A percentile compares a stretch with the other conserved stretches of the same genome.
Conservation (phyloP, 495 filamentous ascomycete species). For the Daldinia caldariorum region DNA sequence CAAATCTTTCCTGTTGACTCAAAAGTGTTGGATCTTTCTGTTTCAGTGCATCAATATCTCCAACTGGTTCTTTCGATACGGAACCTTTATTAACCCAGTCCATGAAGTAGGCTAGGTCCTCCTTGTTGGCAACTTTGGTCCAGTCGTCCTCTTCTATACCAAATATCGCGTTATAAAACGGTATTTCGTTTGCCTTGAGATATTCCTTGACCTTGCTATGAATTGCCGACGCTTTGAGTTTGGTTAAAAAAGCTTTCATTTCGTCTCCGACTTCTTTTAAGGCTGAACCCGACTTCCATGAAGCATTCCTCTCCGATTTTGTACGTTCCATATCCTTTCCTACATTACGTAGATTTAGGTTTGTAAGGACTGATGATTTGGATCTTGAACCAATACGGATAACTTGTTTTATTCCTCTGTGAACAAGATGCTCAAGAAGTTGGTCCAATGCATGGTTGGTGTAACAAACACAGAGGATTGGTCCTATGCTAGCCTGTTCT, state of each 20-base stretch:
- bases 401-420: slow-evolving; percentile 65
- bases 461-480: slow-evolving; percentile 71
- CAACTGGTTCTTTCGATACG: background rate
- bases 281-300: slow-evolving; percentile 1
- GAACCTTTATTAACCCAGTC: slow-evolving; percentile 25
- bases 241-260: background rate
- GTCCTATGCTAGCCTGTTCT: slow-evolving; percentile 60
- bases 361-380: slow-evolving; percentile 55
- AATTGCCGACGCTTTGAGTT: background rate
- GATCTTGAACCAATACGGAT: slow-evolving; percentile 74
- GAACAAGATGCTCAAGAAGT: slow-evolving; percentile 70
- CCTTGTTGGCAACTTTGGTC: slow-evolving; percentile 10
- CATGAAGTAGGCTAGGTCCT: slow-evolving; percentile 15
- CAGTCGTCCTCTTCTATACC: slow-evolving; percentile 26
- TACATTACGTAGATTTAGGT: slow-evolving; percentile 57
- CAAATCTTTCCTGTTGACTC: slow-evolving; percentile 11
- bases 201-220: slow-evolving; percentile 17
- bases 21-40: background rate
- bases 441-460: slow-evolving; percentile 82
- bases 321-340: slow-evolving; percentile 35
- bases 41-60: slow-evolving; percentile 4
- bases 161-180: slow-evolving; percentile 47
- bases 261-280: slow-evolving; percentile 4
- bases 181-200: slow-evolving; percentile 4
- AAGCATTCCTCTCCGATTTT: slow-evolving; percentile 39